Percentiles rank a stretch among this genome's conserved stretches.
phyloP scores from a whole-genome alignment of 805 yeast species.

The Priceomyces haplophilus region DNA sequence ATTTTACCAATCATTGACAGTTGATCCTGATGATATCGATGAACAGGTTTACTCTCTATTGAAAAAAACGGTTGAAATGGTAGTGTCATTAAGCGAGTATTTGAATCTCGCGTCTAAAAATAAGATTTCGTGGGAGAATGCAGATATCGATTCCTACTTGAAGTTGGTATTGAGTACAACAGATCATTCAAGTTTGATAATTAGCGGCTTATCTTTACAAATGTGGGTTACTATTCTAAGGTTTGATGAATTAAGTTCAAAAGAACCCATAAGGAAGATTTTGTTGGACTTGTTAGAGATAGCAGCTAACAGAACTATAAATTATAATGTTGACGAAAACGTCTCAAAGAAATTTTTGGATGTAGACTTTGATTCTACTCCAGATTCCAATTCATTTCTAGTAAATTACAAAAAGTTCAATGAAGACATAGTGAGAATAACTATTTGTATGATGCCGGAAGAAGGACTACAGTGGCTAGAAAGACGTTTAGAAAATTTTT shows the following conservation, averaged over 20 bases:
- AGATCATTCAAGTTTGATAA: conserved; percentile 78
- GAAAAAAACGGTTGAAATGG: conserved; percentile 91
- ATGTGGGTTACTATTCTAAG: conserved; percentile 92
- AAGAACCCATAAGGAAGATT: conserved; percentile 50
- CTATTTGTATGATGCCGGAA: conserved; percentile 81
- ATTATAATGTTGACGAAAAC: conserved; percentile 66
- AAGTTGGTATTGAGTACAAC: conserved; percentile 77
- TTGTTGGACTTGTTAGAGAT: conserved; percentile 69
- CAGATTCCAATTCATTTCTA: conserved; percentile 75
- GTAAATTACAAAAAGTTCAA: conserved; percentile 76
- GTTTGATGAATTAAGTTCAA: conserved; percentile 67
- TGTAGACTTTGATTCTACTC: conserved; percentile 83
- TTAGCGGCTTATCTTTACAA: conserved; percentile 85
- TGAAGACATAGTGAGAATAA: conserved; percentile 86
- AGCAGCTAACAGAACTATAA: conserved; percentile 74
- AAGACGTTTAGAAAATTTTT: conserved; percentile 65
- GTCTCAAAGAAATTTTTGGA: conserved; percentile 64
- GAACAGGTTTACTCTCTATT: conserved; percentile 77
- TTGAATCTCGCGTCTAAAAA: conserved; percentile 49
- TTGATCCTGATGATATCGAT: conserved; percentile 69
- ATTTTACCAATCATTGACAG: conserved; percentile 59
- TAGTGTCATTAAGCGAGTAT: conserved; percentile 80
- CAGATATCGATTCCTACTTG: conserved; percentile 68
- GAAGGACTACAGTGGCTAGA: conserved; percentile 83
- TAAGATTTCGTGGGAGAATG: conserved; percentile 46